Conservation (phyloP, 768 basidiomycete genomes). For the Mycena vitilis region DNA sequence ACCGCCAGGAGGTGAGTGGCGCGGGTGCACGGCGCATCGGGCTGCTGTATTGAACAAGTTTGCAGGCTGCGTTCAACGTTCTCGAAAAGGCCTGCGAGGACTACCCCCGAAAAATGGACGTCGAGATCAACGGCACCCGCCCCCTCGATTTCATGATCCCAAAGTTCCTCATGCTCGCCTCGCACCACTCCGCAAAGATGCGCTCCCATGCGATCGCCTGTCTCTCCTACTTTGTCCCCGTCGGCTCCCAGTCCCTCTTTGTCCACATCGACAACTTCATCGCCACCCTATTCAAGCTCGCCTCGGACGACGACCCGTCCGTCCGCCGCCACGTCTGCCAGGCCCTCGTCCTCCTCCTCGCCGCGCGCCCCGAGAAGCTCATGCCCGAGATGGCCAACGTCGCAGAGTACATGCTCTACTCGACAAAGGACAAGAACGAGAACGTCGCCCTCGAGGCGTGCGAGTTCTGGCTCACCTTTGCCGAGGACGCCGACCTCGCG, state of each 20-base stretch:
- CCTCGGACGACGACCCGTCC: conserved; percentile 92
- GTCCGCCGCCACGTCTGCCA: conserved; percentile 97
- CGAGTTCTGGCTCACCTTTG: conserved; percentile 99
- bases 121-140: conserved; percentile 92
- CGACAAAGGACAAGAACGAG: conserved; percentile 97
- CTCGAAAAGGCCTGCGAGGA: conserved; percentile 97
- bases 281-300: conserved; percentile 92
- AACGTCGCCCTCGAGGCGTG: conserved; percentile 97
- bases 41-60: background rate
- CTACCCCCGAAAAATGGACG: conserved; percentile 93
- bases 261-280: conserved; percentile 95
- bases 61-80: conserved; percentile 90
- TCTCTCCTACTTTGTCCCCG: conserved; percentile 92
- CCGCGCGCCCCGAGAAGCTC: conserved; percentile 93
- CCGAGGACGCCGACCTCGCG: conserved; percentile 91
- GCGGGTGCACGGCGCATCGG: background rate
- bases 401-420: conserved; percentile 98
- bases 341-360: conserved; percentile 92
- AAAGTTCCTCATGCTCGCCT: conserved; percentile 90
- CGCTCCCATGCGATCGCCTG: conserved; percentile 94
- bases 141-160: conserved; percentile 97
- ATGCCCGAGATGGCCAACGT: conserved; percentile 96
- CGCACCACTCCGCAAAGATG: conserved; percentile 89
- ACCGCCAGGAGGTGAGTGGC: conserved; percentile 85
- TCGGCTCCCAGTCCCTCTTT: conserved; percentile 87